phyloP scores from a whole-genome alignment of 2,329 filamentous ascomycete genomes.

The Aschersonia sp. region DNA sequence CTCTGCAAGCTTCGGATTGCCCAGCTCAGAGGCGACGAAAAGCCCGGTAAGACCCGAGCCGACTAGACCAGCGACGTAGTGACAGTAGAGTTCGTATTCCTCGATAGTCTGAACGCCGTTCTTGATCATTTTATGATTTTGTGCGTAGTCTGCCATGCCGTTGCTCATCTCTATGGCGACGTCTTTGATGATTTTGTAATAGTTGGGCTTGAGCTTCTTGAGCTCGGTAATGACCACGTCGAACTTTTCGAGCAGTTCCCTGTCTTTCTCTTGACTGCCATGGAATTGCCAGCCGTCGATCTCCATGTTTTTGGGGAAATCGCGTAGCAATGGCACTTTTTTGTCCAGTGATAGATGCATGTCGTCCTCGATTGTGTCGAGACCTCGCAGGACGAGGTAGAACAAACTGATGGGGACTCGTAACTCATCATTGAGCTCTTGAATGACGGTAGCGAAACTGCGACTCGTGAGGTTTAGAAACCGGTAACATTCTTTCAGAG shows the following conservation, averaged over 20 bases:
- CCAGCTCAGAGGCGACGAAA: constrained; percentile 76
- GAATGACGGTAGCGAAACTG: constrained; percentile 85
- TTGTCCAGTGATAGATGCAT: constrained; percentile 73
- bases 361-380: constrained; percentile 98
- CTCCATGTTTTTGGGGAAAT: constrained; percentile 68
- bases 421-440: constrained; percentile 90
- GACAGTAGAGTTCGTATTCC: constrained; percentile 94
- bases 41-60: constrained; percentile 84
- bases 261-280: constrained; percentile 87
- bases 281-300: constrained; percentile 83
- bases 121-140: constrained; percentile 67
- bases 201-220: constrained; percentile 73
- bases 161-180: constrained; percentile 93
- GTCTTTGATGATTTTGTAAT: constrained; percentile 78
- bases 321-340: constrained; percentile 76
- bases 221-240: constrained; percentile 76
- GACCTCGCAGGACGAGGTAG: constrained; percentile 80
- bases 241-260: constrained; percentile 84
- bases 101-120: constrained; percentile 70
- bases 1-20: constrained; percentile 70
- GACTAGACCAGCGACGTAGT: constrained; percentile 97
- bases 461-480: constrained; percentile 80
- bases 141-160: constrained; percentile 92
- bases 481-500: constrained; percentile 71
- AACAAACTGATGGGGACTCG: constrained; percentile 81